A percentile compares a stretch with the other conserved stretches of the same genome.
phyloP scores from a whole-genome alignment of 1,139 yeast genomes.

The Magnusiomyces tetraspermus region DNA sequence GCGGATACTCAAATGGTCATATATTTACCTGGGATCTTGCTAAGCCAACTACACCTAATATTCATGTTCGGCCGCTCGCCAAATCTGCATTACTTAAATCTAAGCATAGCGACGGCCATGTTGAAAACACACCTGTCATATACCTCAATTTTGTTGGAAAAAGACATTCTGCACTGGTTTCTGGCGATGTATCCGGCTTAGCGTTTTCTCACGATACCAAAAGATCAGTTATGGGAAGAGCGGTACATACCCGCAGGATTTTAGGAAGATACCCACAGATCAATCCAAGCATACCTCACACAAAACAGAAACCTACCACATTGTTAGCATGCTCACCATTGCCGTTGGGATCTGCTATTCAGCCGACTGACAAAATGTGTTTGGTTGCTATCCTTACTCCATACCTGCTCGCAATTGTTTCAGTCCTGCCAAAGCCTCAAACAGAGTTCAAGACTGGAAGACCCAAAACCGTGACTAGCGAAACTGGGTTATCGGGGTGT shows the following conservation, averaged over 20 bases:
- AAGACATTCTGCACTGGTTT: conserved; percentile 48
- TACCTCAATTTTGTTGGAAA: conserved; percentile 47
- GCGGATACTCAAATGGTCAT: conserved; percentile 40
- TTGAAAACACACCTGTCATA: conserved; percentile 38
- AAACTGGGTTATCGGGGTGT: conserved; percentile 39
- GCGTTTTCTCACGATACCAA: conserved; percentile 52
- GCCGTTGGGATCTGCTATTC: conserved; percentile 47
- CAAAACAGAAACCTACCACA: conserved; percentile 26
- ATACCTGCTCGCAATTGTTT: conserved; percentile 42
- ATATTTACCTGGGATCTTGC: conserved; percentile 41
- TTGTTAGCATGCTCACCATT: conserved; percentile 39
- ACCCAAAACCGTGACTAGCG: conserved; percentile 34
- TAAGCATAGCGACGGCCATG: conserved; percentile 42
- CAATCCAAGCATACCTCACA: conserved; percentile 4
- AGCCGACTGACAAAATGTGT: conserved; percentile 48
- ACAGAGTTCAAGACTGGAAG: conserved; percentile 47
- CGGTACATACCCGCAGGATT: conserved; percentile 43
- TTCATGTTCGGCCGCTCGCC: conserved; percentile 32
- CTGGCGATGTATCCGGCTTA: conserved; percentile 53
- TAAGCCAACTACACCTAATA: conserved; percentile 27
- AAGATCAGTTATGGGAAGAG: conserved; percentile 44
- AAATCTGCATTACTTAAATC: conserved; percentile 19
- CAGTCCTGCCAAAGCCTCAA: conserved; percentile 44
- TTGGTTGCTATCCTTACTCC: conserved; percentile 54
- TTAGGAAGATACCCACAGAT: conserved; percentile 41